A percentile compares a stretch with the other conserved stretches of the same genome.
Evolutionary conservation across 371 early-diverging fungal genomes (phyloP).

Genomic region (Rhizopus microsporus): DNA sequence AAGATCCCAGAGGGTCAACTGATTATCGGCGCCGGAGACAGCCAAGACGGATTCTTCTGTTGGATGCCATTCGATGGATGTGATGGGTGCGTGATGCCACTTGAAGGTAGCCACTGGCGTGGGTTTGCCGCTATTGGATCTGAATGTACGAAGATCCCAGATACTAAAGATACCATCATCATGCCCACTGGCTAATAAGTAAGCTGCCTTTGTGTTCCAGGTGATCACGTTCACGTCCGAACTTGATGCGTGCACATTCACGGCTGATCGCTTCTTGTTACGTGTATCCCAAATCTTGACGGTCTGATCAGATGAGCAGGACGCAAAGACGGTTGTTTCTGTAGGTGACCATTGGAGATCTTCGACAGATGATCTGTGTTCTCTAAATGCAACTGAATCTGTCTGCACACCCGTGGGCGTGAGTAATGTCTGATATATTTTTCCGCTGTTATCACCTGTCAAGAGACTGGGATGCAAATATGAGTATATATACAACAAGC

Average conservation of each 20-base stretch:
- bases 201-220: constrained; percentile 85
- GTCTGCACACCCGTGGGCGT: constrained; percentile 63
- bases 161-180: constrained; percentile 93
- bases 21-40: constrained; percentile 95
- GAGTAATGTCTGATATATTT: constrained; percentile 80
- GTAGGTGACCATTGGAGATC: constrained; percentile 97
- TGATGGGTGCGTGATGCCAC: constrained; percentile 93
- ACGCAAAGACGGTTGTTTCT: constrained; percentile 90
- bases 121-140: constrained; percentile 53
- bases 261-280: constrained; percentile 69
- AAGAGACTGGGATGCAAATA: constrained; percentile 56
- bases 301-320: constrained; percentile 87
- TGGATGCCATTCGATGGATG: constrained; percentile 97
- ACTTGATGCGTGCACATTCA: constrained; percentile 82
- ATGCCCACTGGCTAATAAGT: constrained; percentile 90
- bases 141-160: constrained; percentile 92
- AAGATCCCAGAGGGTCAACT: constrained; percentile 96
- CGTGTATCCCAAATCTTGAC: constrained; percentile 95
- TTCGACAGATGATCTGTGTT: constrained; percentile 88
- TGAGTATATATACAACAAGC: neutral
- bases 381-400: constrained; percentile 75
- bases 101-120: constrained; percentile 93
- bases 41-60: constrained; percentile 89
- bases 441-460: constrained; percentile 82
- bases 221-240: constrained; percentile 95